Conservation (phyloP, 768 basidiomycete species). For the Termitomyces sp. region DNA sequence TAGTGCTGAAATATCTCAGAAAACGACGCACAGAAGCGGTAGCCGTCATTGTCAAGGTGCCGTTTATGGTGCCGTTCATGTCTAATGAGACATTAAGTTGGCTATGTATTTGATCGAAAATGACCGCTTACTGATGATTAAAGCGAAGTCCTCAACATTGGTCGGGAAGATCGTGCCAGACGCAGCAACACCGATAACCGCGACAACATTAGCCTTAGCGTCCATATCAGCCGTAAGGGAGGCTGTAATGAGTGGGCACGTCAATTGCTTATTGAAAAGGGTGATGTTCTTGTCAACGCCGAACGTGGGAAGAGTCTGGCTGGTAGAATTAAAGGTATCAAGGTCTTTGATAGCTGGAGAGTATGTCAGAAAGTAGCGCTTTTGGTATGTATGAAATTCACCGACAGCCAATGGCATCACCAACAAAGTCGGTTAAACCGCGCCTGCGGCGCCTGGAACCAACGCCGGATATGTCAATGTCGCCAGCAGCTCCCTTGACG, state of each 20-base stretch:
- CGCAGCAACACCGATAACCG: slow-evolving; percentile 21
- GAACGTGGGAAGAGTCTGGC: slow-evolving; percentile 25
- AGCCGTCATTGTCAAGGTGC: slow-evolving; percentile 31
- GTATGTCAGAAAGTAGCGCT: background rate
- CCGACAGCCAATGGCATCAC: slow-evolving; percentile 22
- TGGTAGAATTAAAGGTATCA: slow-evolving; percentile 26
- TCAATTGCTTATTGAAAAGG: slow-evolving; percentile 20
- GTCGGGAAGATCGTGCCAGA: slow-evolving; percentile 19
- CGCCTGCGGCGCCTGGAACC: slow-evolving; percentile 28
- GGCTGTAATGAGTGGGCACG: slow-evolving; percentile 18
- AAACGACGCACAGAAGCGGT: slow-evolving; percentile 25
- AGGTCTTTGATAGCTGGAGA: slow-evolving; percentile 18
- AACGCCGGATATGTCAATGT: slow-evolving; percentile 19
- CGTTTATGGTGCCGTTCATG: slow-evolving; percentile 34
- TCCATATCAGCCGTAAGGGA: slow-evolving; percentile 14
- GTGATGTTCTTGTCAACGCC: slow-evolving; percentile 25
- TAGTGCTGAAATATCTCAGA: background rate
- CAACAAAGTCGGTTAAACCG: slow-evolving; percentile 23
- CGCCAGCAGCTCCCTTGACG: slow-evolving; percentile 23
- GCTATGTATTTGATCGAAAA: background rate
- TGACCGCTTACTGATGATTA: slow-evolving; percentile 27
- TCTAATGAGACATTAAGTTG: slow-evolving; percentile 14
- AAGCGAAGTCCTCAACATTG: slow-evolving; percentile 26
- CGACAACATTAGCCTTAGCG: slow-evolving; percentile 23
- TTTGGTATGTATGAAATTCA: background rate